Evolutionary conservation across 345 rosid genomes (phyloP).

Genomic region (Hibiscus syriacus): DNA sequence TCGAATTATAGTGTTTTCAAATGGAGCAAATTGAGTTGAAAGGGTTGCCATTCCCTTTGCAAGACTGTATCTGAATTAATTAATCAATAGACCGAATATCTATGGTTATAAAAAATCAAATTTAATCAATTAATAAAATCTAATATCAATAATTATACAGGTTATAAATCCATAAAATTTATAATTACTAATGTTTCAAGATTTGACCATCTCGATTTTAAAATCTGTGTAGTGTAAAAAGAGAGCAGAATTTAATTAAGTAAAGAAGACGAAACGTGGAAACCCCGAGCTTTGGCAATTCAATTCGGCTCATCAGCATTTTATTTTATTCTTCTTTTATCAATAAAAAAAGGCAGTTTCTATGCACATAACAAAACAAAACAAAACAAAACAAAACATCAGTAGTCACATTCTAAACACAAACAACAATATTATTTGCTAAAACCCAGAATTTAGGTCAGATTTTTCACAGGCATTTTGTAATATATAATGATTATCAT

Average conservation of each 20-base stretch:
- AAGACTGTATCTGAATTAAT: too few species aligned
- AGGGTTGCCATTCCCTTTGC: too few species aligned
- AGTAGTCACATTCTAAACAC: not conserved
- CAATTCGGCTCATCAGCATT: not conserved
- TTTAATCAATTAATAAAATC: too few species aligned
- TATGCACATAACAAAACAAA: not conserved
- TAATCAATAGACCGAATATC: too few species aligned
- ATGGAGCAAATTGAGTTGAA: too few species aligned
- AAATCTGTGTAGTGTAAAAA: not conserved
- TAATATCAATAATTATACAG: too few species aligned
- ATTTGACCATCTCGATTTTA: too few species aligned
- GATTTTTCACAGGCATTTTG: not conserved
- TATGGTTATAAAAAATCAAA: too few species aligned
- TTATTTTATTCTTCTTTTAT: not conserved
- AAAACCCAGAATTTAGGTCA: slow-evolving; percentile 9
- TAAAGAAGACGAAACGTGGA: slow-evolving; percentile 10
- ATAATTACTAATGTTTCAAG: too few species aligned
- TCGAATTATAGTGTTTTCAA: too few species aligned
- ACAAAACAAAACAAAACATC: not conserved
- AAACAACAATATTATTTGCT: not conserved
- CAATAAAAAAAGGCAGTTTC: not conserved
- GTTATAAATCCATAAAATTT: too few species aligned
- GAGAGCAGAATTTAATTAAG: not conserved
- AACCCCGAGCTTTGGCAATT: not conserved
- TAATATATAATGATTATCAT: not conserved